Evolutionary conservation across 2,329 filamentous ascomycete species (phyloP).

Genomic region (Neofusicoccum cordaticola): DNA sequence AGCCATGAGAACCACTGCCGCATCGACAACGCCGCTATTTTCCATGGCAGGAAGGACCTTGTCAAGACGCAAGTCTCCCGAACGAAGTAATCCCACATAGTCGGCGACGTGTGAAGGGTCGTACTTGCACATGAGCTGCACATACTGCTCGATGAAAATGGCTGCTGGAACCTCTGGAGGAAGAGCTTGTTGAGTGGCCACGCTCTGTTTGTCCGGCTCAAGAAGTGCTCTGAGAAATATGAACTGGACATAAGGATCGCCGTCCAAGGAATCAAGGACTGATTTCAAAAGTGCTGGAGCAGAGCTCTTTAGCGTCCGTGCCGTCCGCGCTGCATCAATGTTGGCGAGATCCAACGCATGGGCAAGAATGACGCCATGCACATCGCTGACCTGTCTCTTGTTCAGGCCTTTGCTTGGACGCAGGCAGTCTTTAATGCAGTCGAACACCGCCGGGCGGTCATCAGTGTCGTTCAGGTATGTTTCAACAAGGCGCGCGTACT

Average conservation of each 20-base stretch:
- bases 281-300: slow-evolving; percentile 64
- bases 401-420: slow-evolving; percentile 61
- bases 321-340: slow-evolving; percentile 64
- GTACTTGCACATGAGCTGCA: slow-evolving; percentile 87
- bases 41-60: slow-evolving; percentile 84
- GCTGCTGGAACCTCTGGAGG: slow-evolving; percentile 20
- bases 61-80: slow-evolving; percentile 74
- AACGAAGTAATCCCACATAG: slow-evolving; percentile 74
- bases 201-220: slow-evolving; percentile 54
- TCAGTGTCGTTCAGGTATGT: slow-evolving; percentile 83
- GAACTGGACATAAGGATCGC: slow-evolving; percentile 66
- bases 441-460: slow-evolving; percentile 72
- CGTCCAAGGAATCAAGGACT: slow-evolving; percentile 60
- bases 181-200: slow-evolving; percentile 31
- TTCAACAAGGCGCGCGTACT: slow-evolving; percentile 74
- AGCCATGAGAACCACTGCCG: slow-evolving; percentile 85
- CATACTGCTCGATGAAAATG: slow-evolving; percentile 64
- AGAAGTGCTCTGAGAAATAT: slow-evolving; percentile 74
- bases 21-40: slow-evolving; percentile 84
- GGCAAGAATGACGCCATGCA: slow-evolving; percentile 64
- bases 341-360: slow-evolving; percentile 66
- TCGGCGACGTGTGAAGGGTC: slow-evolving; percentile 78
- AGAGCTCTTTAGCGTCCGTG: slow-evolving; percentile 61
- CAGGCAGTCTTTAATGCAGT: slow-evolving; percentile 73
- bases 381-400: slow-evolving; percentile 68